Percentiles rank a stretch among this genome's conserved stretches.
Evolutionary conservation across 148 eudicot genomes (phyloP).

Genomic region (Vaccinium macrocarpon): DNA sequence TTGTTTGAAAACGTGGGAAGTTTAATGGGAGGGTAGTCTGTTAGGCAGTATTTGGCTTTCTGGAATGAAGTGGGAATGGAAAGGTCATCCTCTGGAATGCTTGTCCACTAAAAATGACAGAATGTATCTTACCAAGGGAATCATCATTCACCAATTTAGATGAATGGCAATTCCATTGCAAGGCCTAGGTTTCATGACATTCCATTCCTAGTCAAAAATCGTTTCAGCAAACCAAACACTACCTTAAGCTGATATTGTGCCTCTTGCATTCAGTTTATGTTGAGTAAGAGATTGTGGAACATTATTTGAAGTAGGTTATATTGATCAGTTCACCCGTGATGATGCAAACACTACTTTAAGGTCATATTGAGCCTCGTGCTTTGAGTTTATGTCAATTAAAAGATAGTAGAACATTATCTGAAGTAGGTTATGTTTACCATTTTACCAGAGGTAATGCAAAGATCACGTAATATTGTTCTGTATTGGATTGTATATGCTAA

Average conservation of each 20-base stretch:
- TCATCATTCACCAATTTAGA: background rate
- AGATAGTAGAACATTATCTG: background rate
- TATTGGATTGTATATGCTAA: too few species aligned
- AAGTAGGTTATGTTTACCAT: background rate
- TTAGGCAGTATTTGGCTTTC: background rate
- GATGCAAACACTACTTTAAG: background rate
- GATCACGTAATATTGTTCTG: too few species aligned
- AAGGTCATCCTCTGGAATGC: conserved; percentile 1
- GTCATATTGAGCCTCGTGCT: background rate
- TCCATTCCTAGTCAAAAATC: background rate
- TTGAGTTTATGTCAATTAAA: background rate
- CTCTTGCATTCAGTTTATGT: background rate
- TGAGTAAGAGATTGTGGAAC: background rate
- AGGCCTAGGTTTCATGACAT: background rate
- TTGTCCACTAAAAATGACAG: background rate
- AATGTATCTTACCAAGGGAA: background rate
- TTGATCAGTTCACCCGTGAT: background rate
- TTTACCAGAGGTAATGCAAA: background rate
- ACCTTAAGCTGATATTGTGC: background rate
- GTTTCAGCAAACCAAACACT: background rate
- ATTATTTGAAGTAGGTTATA: background rate
- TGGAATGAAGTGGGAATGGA: background rate
- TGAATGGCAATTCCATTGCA: background rate
- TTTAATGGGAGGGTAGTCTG: background rate
- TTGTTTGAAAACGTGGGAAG: background rate